These are phyloP conservation scores for Kwoniella sp. DNA, from an alignment of 768 basidiomycete genomes.

Conservation along the genomic window DNA sequence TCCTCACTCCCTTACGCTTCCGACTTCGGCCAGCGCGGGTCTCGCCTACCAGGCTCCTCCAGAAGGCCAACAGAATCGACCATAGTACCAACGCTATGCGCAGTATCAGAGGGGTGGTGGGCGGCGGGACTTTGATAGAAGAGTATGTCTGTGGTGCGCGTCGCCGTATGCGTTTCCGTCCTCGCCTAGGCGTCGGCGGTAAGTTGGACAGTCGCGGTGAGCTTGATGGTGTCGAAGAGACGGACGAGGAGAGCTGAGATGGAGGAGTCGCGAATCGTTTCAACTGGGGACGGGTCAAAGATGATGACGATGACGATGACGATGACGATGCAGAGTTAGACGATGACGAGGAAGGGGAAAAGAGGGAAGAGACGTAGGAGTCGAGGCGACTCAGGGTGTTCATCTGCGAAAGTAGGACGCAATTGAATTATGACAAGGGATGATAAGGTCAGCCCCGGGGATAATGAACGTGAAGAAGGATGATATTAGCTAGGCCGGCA, in stretches of 20 bases:
- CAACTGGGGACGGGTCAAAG: background rate
- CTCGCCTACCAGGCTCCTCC: conserved; percentile 49
- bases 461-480: too few species aligned
- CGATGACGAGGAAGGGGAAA: conserved; percentile 16
- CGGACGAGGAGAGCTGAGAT: background rate
- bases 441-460: too few species aligned
- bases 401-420: conserved; percentile 24
- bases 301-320: background rate
- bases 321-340: conserved; percentile 3
- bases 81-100: conserved; percentile 44
- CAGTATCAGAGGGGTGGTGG: conserved; percentile 40
- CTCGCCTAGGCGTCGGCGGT: conserved; percentile 16
- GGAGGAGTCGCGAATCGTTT: conserved; percentile 8
- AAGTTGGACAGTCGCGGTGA: conserved; percentile 19
- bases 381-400: conserved; percentile 41
- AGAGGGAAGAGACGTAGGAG: conserved; percentile 26
- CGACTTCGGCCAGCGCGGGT: conserved; percentile 37
- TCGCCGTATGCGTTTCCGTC: conserved; percentile 2
- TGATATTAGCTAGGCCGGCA: too few species aligned
- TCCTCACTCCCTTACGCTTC: conserved; percentile 16
- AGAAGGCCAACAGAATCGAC: conserved; percentile 47
- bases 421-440: too few species aligned
- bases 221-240: background rate
- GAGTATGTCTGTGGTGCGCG: conserved; percentile 32
- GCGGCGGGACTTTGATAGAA: conserved; percentile 45